Evolutionary conservation across 164 flowering plant species (phyloP), one percentile per base, ranked within the genome.

Genomic region (Tinospora cordifolia): DNA sequence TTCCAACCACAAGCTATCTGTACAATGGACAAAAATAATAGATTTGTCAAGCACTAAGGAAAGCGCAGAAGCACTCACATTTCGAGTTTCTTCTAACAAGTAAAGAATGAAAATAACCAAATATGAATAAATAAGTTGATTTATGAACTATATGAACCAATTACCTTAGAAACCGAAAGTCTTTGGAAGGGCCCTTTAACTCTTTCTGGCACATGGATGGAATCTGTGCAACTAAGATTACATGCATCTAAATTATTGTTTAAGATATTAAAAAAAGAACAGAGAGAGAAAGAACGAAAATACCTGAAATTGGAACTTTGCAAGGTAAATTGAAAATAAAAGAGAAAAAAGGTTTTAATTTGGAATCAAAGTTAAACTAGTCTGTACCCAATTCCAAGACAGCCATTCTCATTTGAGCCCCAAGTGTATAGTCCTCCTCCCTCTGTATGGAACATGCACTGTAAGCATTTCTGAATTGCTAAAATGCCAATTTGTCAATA

Each of bases 1-100:
- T 92, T 95, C 99, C 99, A 95, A 69, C 98, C 98, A 81, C 98
- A 92, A 64, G 97, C 87, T 47, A 94, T 90, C 97, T 92, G 86
- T 65, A 63, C 24, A 69, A 39, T 19, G 58, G 17, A 64, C n/a
- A 44, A 65, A 62, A 63, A 13, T 8, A 10, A 70, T 9, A 62
- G 3, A 49, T 46, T 6, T 3, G 4, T 22, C 13, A 51, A 69
- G 63, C 17, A 58, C 25, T 57, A 34, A 36, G 63, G 12, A 68
- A 22, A 19, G n/a, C 14, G 57, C 8, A 36, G 19, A 34, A 51
- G 8, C 59, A 17, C 19, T 8, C 36, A 57, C 8, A 51, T 19
- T 59, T 6, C 22, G 8, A 11, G 39, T 44, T 24, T 46, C 44
- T 64, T 65, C 4, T 26, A 24, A 12, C 39, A 17, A 64, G 17